These are phyloP conservation scores for Colletotrichum costaricense DNA, from an alignment of 2,329 filamentous ascomycete genomes.

Conservation along the genomic window DNA sequence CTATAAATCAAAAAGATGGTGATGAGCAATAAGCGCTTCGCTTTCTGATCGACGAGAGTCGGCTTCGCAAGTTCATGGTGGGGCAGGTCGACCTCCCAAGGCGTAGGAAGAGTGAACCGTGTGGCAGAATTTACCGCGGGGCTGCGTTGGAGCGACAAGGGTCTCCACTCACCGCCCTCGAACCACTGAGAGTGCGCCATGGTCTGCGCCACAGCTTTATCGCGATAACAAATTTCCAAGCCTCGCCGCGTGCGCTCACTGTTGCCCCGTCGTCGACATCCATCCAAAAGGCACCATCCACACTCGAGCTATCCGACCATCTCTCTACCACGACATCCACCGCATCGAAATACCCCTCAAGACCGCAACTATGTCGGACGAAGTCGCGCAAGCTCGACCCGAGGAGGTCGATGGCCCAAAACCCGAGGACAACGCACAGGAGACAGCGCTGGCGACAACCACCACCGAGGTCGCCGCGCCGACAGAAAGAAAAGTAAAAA, in stretches of 20 bases:
- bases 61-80: slow-evolving; percentile 33
- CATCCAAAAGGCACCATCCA: slow-evolving; percentile 37
- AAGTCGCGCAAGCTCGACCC: slow-evolving; percentile 8
- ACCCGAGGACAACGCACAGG: slow-evolving; percentile 26
- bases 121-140: slow-evolving; percentile 36
- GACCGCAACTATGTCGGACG: slow-evolving; percentile 29
- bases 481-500: slow-evolving; percentile 78
- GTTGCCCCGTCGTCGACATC: slow-evolving; percentile 6
- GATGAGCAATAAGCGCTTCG: neutral
- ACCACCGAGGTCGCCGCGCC: slow-evolving; percentile 59
- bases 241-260: neutral
- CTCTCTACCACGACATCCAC: neutral
- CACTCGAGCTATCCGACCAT: neutral
- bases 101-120: slow-evolving; percentile 16
- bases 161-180: slow-evolving; percentile 17
- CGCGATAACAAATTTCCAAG: slow-evolving; percentile 29
- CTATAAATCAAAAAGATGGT: slow-evolving; percentile 5
- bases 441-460: slow-evolving; percentile 45
- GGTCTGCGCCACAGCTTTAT: slow-evolving; percentile 30
- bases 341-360: neutral
- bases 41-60: slow-evolving; percentile 14
- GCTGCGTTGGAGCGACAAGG: slow-evolving; percentile 27
- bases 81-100: slow-evolving; percentile 26
- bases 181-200: neutral
- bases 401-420: slow-evolving; percentile 3